A percentile compares a stretch with the other conserved stretches of the same genome.
phyloP scores from a whole-genome alignment of 2,329 filamentous ascomycete genomes.

The Thelonectria blattea region DNA sequence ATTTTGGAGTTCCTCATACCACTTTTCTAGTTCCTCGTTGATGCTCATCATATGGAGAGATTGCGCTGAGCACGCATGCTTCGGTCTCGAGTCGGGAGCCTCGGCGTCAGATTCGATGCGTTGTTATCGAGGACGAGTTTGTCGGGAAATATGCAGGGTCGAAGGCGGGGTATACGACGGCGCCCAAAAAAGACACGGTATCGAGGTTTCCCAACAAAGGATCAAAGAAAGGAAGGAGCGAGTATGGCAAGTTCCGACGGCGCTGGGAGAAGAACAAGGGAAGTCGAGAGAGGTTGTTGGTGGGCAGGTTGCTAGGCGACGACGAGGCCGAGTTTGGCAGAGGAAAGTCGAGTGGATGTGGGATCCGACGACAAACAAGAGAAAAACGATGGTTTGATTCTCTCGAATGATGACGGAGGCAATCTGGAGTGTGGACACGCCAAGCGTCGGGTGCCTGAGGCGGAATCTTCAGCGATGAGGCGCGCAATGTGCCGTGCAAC shows the following conservation, averaged over 20 bases:
- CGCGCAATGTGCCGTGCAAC: constrained; percentile 23
- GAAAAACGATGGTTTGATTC: neutral
- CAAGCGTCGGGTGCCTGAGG: constrained; percentile 20
- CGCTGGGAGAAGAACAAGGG: neutral
- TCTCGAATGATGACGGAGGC: neutral
- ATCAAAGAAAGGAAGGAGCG: neutral
- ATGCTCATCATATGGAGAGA: constrained; percentile 44
- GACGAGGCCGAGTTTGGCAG: neutral
- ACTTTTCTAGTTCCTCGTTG: constrained; percentile 50
- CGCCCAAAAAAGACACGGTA: neutral
- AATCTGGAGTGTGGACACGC: constrained; percentile 9
- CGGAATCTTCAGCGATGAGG: constrained; percentile 21
- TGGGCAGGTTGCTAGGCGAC: neutral
- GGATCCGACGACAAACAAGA: neutral
- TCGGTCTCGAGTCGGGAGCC: constrained; percentile 17
- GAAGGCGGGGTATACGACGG: neutral
- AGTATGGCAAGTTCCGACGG: neutral
- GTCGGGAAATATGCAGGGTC: no score
- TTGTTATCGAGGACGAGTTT: constrained; percentile 22
- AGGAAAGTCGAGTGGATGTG: no score
- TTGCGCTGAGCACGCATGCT: constrained; percentile 30
- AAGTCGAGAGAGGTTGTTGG: neutral
- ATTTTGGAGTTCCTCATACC: constrained; percentile 51
- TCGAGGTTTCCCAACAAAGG: neutral
- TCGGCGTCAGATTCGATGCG: constrained; percentile 4